Base-by-base conservation (phyloP, 345 rosid species). In the Psidium guajava region DNA sequence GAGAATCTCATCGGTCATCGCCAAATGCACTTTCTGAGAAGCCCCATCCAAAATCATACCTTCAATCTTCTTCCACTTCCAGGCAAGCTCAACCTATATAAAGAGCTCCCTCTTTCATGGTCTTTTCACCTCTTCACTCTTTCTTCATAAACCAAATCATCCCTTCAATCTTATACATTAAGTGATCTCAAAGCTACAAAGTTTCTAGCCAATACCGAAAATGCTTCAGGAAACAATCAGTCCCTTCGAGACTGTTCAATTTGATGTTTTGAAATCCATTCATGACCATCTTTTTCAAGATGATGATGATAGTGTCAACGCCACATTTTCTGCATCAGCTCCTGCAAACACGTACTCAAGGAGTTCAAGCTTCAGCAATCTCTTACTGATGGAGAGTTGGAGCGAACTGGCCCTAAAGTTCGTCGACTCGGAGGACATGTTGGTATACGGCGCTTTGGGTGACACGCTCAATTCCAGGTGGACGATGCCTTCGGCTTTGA, bases 391-490 rank as follows among this genome's bases (percentile, higher is more conserved):
- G 5, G 91, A 87, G 24, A 91, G 81, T 44, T 88, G 89, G 89
- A 89, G 91, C 25, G 84, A 89, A 16, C 85, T 91, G 84, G 90
- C 89, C 2, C 84, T 88, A 6, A 55, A 88, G 82, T 82, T 86
- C 36, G 85, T 89, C 42, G 89, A 91, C 82, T 89, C 86, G 1
- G 88, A 88, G 64, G 91, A 87, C 64, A 89, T 87, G 92, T 14
- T 91, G 9, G 87, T 89, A 3, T 87, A 85, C 59, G 87, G 85
- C 6, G 84, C 86, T 73, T 87, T 88, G 69, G 81, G 87, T 6
- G 1, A 27, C 5, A 20, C 20, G 7, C 73, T 59, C 21, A 59
- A 59, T 59, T 85, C 54, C 32, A 84, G 89, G 28, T 87, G 90
- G 90, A 77, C 50, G 21, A 91, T 89, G 13, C 84, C 82, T 13